Evolutionary conservation across 2,329 filamentous ascomycete species (phyloP), one percentile per base, ranked within the genome.

Genomic region (Cytospora piceicola): DNA sequence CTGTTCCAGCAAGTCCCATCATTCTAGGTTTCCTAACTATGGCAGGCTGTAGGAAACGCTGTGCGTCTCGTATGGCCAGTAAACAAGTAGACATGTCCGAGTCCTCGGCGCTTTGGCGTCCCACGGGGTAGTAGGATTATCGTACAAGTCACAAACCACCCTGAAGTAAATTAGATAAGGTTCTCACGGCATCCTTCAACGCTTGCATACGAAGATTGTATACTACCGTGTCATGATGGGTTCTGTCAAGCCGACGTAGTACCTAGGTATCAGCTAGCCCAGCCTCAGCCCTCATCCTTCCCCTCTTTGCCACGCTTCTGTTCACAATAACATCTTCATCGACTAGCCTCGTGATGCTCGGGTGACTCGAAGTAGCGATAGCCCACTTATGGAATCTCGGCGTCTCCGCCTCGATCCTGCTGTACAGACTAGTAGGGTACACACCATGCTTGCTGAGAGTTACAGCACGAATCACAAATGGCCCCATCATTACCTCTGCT

Each of bases 341-440:
- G 72, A 80, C 90, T 61, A 88, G 84, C 60, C 77, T 81, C 2
- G 80, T 85, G 22, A 93, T 88, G 69, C 86, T 91, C 22, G 87
- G 83, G 63, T 90, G 82, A 65, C 80, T 78, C 9, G 82, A 76
- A 5, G 87, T 82, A 3, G 81, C 83, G 64, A 83, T 77, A 0
- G 85, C 85, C 90, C 90, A 92, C 68, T 81, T 84, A 70, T 82
- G 83, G 73, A 90, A 92, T 61, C 82, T 83, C 0, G 66, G 66
- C 15, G 63, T 42, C 55, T 63, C 64, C 9, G 27, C 29, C 24
- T 46, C 34, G 6, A 61, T 58, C 46, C 77, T 80, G 58, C 75
- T 73, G 51, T 77, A 72, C 63, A 87, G 73, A 36, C 74, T 82
- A 61, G 72, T 56, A 0, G 84, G 86, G 63, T 85, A 72, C 15